Conservation (phyloP, 805 yeast genomes). For the Myxozyma sirexii region DNA sequence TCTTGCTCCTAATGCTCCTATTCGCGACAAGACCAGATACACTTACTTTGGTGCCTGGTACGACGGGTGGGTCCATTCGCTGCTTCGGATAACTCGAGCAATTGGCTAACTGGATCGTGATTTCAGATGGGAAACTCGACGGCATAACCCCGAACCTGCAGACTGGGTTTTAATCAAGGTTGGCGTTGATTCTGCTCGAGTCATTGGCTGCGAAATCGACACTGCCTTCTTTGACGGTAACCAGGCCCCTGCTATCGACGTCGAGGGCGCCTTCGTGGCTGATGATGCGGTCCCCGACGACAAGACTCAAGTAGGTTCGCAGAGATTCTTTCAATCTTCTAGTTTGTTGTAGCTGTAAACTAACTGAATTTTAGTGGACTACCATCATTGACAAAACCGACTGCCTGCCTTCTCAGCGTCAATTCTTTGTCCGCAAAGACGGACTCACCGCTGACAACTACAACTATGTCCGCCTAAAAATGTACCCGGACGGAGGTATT, state of each 20-base stretch:
- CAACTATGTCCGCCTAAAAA: slow-evolving; percentile 80
- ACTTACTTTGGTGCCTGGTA: slow-evolving; percentile 86
- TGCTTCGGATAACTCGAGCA: too few species aligned
- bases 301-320: slow-evolving; percentile 20
- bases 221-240: slow-evolving; percentile 94
- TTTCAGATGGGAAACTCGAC: slow-evolving; percentile 81
- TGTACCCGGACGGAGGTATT: slow-evolving; percentile 99
- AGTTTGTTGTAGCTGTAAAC: background rate
- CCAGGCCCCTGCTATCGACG: slow-evolving; percentile 88
- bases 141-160: slow-evolving; percentile 82
- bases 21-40: slow-evolving; percentile 54
- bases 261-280: slow-evolving; percentile 56
- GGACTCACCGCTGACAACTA: slow-evolving; percentile 61
- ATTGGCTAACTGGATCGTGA: background rate
- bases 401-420: slow-evolving; percentile 89
- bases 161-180: slow-evolving; percentile 85
- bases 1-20: slow-evolving; percentile 77
- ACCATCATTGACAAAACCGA: slow-evolving; percentile 66
- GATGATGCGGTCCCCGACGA: slow-evolving; percentile 44
- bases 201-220: slow-evolving; percentile 86
- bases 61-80: slow-evolving; percentile 74
- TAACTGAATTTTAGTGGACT: slow-evolving; percentile 59
- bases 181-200: slow-evolving; percentile 79
- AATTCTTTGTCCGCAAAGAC: slow-evolving; percentile 67
- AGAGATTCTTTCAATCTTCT: background rate